Conservation (phyloP, 176 grass and related monocot genomes). For the Saccharum officinarum region DNA sequence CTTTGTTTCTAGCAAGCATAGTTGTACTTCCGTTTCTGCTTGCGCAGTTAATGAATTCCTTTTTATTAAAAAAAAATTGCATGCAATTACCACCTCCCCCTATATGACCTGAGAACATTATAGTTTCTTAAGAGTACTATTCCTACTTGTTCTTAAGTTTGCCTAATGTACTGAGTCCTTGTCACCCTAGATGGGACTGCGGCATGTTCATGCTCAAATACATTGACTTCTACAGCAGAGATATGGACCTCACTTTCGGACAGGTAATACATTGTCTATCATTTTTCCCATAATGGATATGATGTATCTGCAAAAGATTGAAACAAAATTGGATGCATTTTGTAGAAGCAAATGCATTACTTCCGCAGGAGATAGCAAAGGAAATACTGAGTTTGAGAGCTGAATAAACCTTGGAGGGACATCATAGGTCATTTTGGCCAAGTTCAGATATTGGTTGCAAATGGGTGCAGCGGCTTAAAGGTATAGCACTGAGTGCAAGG, state of each 20-base stretch:
- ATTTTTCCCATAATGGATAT: neutral
- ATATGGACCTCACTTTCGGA: constrained; percentile 62
- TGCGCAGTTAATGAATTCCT: neutral
- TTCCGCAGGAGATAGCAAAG: constrained; percentile 74
- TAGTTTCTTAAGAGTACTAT: neutral
- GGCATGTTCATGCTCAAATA: constrained; percentile 99
- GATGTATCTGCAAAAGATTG: constrained; percentile 12
- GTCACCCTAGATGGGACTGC: constrained; percentile 66
- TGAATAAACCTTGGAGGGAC: constrained; percentile 35
- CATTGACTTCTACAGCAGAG: constrained; percentile 89
- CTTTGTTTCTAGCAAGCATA: constrained; percentile 9
- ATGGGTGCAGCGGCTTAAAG: neutral
- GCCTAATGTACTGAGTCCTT: neutral
- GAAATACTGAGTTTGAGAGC: constrained; percentile 67
- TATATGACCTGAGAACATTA: neutral
- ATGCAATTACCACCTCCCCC: neutral
- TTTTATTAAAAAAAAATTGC: neutral
- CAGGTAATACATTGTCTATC: constrained; percentile 44
- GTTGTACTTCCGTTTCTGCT: neutral
- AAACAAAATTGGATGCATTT: constrained; percentile 1
- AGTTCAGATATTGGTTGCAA: neutral
- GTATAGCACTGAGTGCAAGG: constrained; percentile 22
- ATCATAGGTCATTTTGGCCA: constrained; percentile 10
- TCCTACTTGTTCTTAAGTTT: neutral
- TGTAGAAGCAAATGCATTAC: constrained; percentile 76